phyloP scores from a whole-genome alignment of 2,329 filamentous ascomycete species.

The Triangularia verruculosa region DNA sequence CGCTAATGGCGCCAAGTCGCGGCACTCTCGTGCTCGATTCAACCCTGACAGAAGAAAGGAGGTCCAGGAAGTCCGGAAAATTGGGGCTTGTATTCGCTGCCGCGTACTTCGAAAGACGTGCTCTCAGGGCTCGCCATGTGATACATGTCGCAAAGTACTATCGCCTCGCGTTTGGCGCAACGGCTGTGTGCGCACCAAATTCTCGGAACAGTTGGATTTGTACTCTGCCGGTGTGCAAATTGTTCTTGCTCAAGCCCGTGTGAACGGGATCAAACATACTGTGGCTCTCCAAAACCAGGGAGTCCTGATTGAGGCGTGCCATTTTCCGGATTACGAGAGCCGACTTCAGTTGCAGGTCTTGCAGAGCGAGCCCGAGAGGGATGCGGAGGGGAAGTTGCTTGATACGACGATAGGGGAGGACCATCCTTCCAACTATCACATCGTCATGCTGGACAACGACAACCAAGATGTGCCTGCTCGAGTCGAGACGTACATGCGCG shows the following conservation, averaged over 20 bases:
- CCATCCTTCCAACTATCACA: constrained; percentile 23
- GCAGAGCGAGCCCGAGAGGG: constrained; percentile 36
- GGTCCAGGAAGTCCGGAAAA: constrained; percentile 62
- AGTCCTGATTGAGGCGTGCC: constrained; percentile 54
- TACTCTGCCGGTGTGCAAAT: constrained; percentile 64
- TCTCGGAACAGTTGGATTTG: constrained; percentile 60
- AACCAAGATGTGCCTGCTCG: constrained; percentile 58
- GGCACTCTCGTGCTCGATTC: constrained; percentile 57
- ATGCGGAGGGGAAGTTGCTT: constrained; percentile 34
- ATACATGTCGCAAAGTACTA: constrained; percentile 61
- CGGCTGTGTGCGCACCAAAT: constrained; percentile 59
- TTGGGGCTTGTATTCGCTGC: constrained; percentile 64
- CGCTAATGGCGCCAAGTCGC: constrained; percentile 45
- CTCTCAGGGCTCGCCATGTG: constrained; percentile 60
- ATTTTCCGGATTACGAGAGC: constrained; percentile 50
- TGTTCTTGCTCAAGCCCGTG: constrained; percentile 57
- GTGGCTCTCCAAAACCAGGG: constrained; percentile 49
- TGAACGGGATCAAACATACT: constrained; percentile 53
- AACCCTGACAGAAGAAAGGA: constrained; percentile 58
- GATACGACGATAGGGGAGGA: constrained; percentile 23
- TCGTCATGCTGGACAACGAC: constrained; percentile 60
- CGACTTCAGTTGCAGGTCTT: constrained; percentile 45
- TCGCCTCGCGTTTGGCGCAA: constrained; percentile 63
- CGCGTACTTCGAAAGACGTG: constrained; percentile 65
- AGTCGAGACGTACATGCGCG: constrained; percentile 59